phyloP scores from a whole-genome alignment of 257 asterid species.

The Fraxinus quadrangulata region DNA sequence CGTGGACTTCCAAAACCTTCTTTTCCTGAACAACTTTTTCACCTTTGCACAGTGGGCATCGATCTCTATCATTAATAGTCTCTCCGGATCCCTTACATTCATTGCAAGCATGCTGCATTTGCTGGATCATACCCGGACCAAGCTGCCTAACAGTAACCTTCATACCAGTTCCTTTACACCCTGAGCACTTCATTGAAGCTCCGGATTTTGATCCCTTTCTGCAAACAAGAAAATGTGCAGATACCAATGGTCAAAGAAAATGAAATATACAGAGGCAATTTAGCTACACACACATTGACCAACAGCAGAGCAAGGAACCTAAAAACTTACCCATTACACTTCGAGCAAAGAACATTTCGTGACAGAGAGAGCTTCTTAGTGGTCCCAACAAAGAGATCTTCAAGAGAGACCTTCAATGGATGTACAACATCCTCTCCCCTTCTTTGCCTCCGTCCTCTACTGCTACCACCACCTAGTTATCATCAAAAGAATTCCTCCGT shows the following conservation, averaged over 20 bases:
- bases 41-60: slow-evolving; percentile 72
- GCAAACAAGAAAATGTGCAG: not conserved
- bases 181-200: slow-evolving; percentile 60
- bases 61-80: slow-evolving; percentile 56
- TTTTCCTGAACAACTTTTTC: slow-evolving; percentile 65
- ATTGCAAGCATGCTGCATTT: slow-evolving; percentile 76
- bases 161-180: slow-evolving; percentile 74
- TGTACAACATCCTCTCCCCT: slow-evolving; percentile 74
- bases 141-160: slow-evolving; percentile 66
- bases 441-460: slow-evolving; percentile 70
- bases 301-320: not conserved
- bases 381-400: slow-evolving; percentile 57
- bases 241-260: not conserved
- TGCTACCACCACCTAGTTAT: slow-evolving; percentile 57
- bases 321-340: slow-evolving; percentile 61
- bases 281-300: not conserved
- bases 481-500: slow-evolving; percentile 12
- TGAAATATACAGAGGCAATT: not conserved
- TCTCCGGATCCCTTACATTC: slow-evolving; percentile 77
- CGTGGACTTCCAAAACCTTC: slow-evolving; percentile 68
- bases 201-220: slow-evolving; percentile 80
- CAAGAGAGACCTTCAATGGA: slow-evolving; percentile 66
- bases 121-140: slow-evolving; percentile 72
- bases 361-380: slow-evolving; percentile 67
- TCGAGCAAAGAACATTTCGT: slow-evolving; percentile 61